phyloP scores from a whole-genome alignment of 2,329 filamentous ascomycete genomes.

The Tolypocladium tundrense region DNA sequence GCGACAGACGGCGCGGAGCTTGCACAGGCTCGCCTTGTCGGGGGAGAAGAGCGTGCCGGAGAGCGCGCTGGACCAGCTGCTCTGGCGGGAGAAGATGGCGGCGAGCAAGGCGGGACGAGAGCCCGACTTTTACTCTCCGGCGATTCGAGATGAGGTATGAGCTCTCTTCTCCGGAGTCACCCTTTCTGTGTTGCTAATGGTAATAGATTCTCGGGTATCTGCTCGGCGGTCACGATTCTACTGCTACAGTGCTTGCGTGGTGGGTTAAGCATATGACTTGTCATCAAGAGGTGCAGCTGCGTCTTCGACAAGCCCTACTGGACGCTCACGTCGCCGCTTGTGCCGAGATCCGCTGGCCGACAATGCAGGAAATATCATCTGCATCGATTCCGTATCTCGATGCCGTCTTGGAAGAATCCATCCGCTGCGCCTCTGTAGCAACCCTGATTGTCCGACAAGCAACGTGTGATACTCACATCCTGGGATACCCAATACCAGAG shows the following conservation, averaged over 20 bases:
- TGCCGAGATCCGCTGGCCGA: slow-evolving; percentile 14
- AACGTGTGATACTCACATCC: slow-evolving; percentile 19
- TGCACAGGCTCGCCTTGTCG: slow-evolving; percentile 7
- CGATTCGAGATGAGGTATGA: slow-evolving; percentile 24
- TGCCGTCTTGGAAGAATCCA: slow-evolving; percentile 24
- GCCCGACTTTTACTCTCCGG: slow-evolving; percentile 19
- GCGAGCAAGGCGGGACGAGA: slow-evolving; percentile 18
- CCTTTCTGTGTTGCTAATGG: not conserved
- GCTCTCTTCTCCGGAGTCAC: not conserved
- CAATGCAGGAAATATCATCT: slow-evolving; percentile 16
- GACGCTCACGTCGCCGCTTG: slow-evolving; percentile 11
- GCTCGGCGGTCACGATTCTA: slow-evolving; percentile 19
- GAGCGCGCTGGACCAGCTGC: slow-evolving; percentile 21
- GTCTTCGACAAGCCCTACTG: slow-evolving; percentile 14
- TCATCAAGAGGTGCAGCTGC: slow-evolving; percentile 11
- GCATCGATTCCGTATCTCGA: slow-evolving; percentile 23
- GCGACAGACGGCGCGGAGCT: slow-evolving; percentile 10
- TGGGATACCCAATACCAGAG: slow-evolving; percentile 22
- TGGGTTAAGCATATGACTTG: slow-evolving; percentile 16
- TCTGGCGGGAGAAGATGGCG: slow-evolving; percentile 20
- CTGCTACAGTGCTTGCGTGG: slow-evolving; percentile 17
- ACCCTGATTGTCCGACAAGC: slow-evolving; percentile 19
- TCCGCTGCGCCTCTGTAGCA: slow-evolving; percentile 19
- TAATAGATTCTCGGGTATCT: slow-evolving; percentile 17
- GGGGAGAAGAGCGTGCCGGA: slow-evolving; percentile 5